Conservation (phyloP, 352 stramenopile species). For the Globisporangium barbulae region DNA sequence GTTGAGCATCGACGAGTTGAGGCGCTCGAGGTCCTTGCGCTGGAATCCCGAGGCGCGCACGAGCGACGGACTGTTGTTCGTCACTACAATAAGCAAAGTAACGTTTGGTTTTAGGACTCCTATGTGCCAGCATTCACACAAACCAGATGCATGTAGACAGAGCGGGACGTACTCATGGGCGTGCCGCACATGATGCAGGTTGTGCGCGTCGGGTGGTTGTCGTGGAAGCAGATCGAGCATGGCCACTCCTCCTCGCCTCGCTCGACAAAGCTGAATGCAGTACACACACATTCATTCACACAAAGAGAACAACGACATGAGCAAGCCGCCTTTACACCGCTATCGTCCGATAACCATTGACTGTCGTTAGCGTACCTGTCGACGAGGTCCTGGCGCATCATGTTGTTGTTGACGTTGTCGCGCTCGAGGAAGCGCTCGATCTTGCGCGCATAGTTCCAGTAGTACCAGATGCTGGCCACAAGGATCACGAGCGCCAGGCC, state of each 20-base stretch:
- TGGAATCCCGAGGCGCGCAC: conserved; percentile 67
- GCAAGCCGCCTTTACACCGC: background rate
- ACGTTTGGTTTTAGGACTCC: background rate
- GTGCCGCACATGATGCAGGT: conserved; percentile 85
- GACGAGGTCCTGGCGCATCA: conserved; percentile 84
- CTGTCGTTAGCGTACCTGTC: conserved; percentile 35
- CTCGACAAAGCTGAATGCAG: conserved; percentile 49
- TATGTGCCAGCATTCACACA: background rate
- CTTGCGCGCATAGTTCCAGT: conserved; percentile 86
- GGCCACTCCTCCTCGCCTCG: conserved; percentile 80
- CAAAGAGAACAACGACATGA: conserved; percentile 4
- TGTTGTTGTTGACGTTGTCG: conserved; percentile 88
- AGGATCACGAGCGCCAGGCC: conserved; percentile 67
- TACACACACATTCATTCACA: conserved; percentile 1
- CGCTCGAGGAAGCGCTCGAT: conserved; percentile 81
- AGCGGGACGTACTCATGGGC: conserved; percentile 23
- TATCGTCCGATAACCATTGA: background rate
- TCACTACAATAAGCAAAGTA: conserved; percentile 14
- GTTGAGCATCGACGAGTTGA: conserved; percentile 73
- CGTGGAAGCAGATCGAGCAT: conserved; percentile 87
- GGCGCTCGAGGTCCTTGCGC: conserved; percentile 54
- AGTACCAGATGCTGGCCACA: conserved; percentile 78
- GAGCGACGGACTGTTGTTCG: conserved; percentile 56
- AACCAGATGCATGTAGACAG: background rate
- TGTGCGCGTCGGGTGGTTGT: conserved; percentile 82